Evolutionary conservation across 495 filamentous ascomycete genomes (phyloP), one percentile per base, ranked within the genome.

Genomic region (Evansstolkia leycettana): DNA sequence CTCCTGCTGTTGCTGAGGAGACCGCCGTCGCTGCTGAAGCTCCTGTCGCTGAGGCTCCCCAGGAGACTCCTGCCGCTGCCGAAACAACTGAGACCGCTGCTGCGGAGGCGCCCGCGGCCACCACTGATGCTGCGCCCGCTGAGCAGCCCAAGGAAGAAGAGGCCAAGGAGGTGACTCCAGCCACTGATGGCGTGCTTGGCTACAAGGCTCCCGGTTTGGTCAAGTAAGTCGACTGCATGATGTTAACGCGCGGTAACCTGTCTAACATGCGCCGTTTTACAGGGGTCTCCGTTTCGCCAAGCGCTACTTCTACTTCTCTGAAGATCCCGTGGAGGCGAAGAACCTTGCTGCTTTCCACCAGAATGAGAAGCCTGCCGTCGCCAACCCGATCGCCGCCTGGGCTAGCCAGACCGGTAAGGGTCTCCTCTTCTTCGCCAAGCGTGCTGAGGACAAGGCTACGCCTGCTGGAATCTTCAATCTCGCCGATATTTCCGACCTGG

Each of bases 341-440:
- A 65, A 82, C 51, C 68, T 93, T 25, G 50, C 65, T 41, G 60
- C 60, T 42, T 96, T 83, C 66, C 72, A 92, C 50, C 78, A 79
- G 60, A 78, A 78, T 47, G 90, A 93, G 72, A 92, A 95, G 80
- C 62, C 79, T 30, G 57, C 65, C 26, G 60, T 79, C 40, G 81
- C 81, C 42, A 78, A 89, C 63, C 74, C 82, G 34, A 81, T 76
- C 46, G 79, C 75, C 47, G 80, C 90, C 28, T 93, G 92, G 81
- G 84, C 88, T 37, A 77, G 70, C 41, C 75, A 92, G 65, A 96
- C 90, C 39, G 88, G 90, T 51, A 94, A 92, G 73, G 90, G 90
- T 60, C 79, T 98, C 5, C 65, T 95, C 23, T 93, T 90, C 70
- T 85, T 84, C 60, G 75, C 77, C 58, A 95, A 95, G 79, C 74